These are phyloP conservation scores for Aspergillus nomiae DNA, from an alignment of 2,329 filamentous ascomycete species.

Conservation along the genomic window DNA sequence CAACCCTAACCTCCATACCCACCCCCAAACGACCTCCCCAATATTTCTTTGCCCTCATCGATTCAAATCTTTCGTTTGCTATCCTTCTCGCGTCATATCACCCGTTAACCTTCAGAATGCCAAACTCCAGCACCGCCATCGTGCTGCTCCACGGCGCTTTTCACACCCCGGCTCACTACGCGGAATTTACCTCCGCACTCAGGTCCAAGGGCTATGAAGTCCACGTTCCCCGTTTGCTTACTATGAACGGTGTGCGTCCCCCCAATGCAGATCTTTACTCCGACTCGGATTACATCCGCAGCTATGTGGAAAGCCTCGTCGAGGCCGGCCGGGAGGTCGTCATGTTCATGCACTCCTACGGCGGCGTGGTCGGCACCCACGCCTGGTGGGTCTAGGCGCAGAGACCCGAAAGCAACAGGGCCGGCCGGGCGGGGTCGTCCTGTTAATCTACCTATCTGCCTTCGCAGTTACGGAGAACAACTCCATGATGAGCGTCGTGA, in stretches of 20 bases:
- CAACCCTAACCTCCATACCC: no score
- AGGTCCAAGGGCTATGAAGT: neutral
- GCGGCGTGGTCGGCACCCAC: slow-evolving; percentile 6
- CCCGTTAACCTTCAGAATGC: neutral
- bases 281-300: neutral
- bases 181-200: neutral
- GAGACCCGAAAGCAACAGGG: neutral
- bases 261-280: neutral
- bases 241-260: neutral
- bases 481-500: slow-evolving; percentile 8
- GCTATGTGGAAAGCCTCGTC: slow-evolving; percentile 2
- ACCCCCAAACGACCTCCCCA: no score
- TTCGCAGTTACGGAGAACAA: slow-evolving; percentile 5
- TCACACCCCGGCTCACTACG: neutral
- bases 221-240: neutral
- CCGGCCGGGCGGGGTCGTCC: neutral
- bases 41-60: no score
- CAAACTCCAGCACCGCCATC: neutral
- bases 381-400: neutral
- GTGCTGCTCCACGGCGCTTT: neutral
- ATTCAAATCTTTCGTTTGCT: no score
- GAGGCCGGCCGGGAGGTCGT: slow-evolving; percentile 6
- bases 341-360: slow-evolving; percentile 15
- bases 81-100: no score
- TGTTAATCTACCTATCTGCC: neutral